Evolutionary conservation across 805 yeast genomes (phyloP), one percentile per base, ranked within the genome.

Genomic region (Lachancea fermentati): DNA sequence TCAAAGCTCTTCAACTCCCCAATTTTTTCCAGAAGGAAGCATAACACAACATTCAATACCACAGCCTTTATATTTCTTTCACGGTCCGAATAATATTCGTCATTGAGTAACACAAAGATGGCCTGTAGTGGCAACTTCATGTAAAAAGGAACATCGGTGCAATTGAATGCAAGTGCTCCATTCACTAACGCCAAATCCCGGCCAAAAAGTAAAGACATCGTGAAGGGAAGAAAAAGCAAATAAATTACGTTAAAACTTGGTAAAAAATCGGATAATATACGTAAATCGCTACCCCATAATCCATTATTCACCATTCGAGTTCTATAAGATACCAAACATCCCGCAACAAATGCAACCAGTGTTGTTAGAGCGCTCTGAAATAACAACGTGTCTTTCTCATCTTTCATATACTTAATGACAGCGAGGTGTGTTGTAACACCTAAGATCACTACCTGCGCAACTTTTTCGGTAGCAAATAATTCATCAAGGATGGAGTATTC

Each of bases 1-100:
- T 65, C 68, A 39, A 67, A 50, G 32, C 71, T 66, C 48, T 62
- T 66, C 43, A 63, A 43, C 32, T 63, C 51, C 8, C 69, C 55
- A 5, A 65, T 46, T 18, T 42, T 43, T 1, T 54, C 50, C 14
- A 68, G 43, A 2, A 51, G 33, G n/a, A 41, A 49, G 25, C 58
- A 51, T 6, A 66, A 33, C 4, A 43, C 32, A 16, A 46, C 42
- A 39, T 66, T 64, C 4, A 54, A 26, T 2, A 49, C 37, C 19
- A 62, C 50, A 5, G 63, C 53, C 14, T 48, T 46, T 5, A 58
- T 18, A 14, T 45, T 47, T 1, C 13, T 29, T 3, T 35, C 5
- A 8, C 48, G 34, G 12, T 50, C 47, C 3, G 38, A 38, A 32
- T 54, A 47, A 22, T 37, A 37, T 4, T 49, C 44, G 7, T 52